Base-by-base conservation (phyloP, 1,139 yeast species). In the Protomyces inouyei region DNA sequence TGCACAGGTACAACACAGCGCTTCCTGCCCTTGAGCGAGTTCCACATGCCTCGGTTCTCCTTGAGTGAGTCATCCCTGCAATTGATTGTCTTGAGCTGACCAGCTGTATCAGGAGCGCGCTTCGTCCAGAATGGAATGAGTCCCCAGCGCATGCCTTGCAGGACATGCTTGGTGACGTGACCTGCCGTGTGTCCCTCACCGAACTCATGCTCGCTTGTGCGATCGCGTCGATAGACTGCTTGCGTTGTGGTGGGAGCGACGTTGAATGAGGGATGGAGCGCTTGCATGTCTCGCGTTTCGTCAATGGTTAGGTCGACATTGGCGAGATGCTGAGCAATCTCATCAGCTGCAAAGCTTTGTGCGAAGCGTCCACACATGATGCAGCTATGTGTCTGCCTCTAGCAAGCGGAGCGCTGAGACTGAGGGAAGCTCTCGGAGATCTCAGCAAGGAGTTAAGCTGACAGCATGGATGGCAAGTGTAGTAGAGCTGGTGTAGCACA, bases 1-100 rank as follows among this genome's bases (percentile, higher is more conserved):
- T 83, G 82, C 52, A 88, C 80, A 0, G 96, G 91, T 0, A 90
- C 82, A 1, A 85, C 85, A 72, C 96, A 90, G 64, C 79, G 78
- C 21, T 73, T 74, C 64, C 69, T 74, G 70, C 69, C 74, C 71
- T 65, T 69, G n/a, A 73, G 73, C 52, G 70, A 70, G 45, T 67
- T 69, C 77, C 76, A 73, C 52, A 72, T 66, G 6, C 75, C 68
- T 37, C 69, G 61, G 18, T 69, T 70, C 38, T 65, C 67, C 25
- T 57, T 57, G 36, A 76, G 67, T 36, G 73, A 71, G 40, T 76
- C 78, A 10, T 69, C 66, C 2, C 78, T 68, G 65, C 75, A 73
- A 59, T 76, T 76, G 70, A 76, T 74, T 16, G 76, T 74, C 16
- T 68, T 65, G 43, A 61, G 52, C 67, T 69, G 56, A 70, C 69